These are phyloP conservation scores for Hemisphaericaspora xylofermentans DNA, from an alignment of 1,139 yeast species.

Conservation along the genomic window DNA sequence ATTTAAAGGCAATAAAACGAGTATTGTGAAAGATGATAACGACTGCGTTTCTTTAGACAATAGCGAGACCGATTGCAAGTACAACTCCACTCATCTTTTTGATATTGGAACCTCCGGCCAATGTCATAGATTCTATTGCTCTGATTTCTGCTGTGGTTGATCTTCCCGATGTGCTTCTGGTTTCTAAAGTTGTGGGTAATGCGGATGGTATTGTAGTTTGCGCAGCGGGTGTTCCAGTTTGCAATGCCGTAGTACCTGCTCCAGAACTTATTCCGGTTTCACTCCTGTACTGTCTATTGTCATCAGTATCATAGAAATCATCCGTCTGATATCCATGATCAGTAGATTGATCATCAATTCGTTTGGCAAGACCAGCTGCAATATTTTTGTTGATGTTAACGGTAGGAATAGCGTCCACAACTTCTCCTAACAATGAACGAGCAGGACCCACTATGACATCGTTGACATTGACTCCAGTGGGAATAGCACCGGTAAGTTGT, in stretches of 20 bases:
- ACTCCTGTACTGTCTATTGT: not conserved
- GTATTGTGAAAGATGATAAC: too few species aligned
- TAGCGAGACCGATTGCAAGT: not conserved
- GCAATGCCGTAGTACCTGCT: not conserved
- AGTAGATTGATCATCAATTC: not conserved
- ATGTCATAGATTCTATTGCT: too few species aligned
- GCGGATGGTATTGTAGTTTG: too few species aligned
- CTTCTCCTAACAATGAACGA: too few species aligned
- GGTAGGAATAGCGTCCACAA: too few species aligned
- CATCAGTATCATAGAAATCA: slow-evolving; percentile 3
- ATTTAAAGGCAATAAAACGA: too few species aligned
- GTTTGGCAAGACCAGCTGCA: not conserved
- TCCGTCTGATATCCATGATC: not conserved
- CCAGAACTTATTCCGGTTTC: not conserved
- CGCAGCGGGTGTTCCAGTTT: not conserved
- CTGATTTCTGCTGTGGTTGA: not conserved
- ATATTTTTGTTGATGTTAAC: too few species aligned
- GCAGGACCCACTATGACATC: too few species aligned
- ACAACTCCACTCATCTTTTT: not conserved
- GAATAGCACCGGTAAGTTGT: too few species aligned
- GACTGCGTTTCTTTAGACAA: not conserved
- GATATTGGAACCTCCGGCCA: not conserved
- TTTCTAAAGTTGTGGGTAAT: too few species aligned
- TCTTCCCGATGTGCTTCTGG: not conserved
- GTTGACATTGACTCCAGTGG: too few species aligned